Evolutionary conservation across 192 early-diverging fungal species (phyloP).

Genomic region (Mortierella antarctica): DNA sequence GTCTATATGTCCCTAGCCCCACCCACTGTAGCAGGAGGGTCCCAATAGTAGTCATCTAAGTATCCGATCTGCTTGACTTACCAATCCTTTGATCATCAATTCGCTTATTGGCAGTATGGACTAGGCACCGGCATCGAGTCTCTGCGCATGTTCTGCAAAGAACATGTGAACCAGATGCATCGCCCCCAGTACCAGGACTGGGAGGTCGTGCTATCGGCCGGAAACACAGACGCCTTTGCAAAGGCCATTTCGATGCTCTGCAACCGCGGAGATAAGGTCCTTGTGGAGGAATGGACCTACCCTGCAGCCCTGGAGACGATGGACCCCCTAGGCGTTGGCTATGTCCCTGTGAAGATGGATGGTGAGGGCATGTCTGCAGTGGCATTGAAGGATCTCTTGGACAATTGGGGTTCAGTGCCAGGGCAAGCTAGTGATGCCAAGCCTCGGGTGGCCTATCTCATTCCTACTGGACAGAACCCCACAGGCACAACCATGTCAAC

Average conservation of each 20-base stretch:
- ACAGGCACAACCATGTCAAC: conserved; percentile 85
- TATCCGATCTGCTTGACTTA: too few relatives aligned
- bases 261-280: conserved; percentile 66
- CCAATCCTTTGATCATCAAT: too few relatives aligned
- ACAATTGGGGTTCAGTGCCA: conserved; percentile 47
- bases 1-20: too few relatives aligned
- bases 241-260: conserved; percentile 67
- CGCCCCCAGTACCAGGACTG: conserved; percentile 68
- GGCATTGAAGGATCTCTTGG: conserved; percentile 58
- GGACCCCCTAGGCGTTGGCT: conserved; percentile 58
- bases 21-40: too few relatives aligned
- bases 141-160: conserved; percentile 56
- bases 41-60: too few relatives aligned
- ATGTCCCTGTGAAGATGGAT: conserved; percentile 68
- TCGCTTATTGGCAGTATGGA: conserved; percentile 57
- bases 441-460: conserved; percentile 71
- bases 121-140: conserved; percentile 62
- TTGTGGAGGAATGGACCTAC: conserved; percentile 76
- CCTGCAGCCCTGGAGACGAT: conserved; percentile 67
- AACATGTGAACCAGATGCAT: conserved; percentile 62
- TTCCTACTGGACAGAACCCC: conserved; percentile 90
- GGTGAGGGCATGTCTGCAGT: conserved; percentile 69
- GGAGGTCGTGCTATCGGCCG: conserved; percentile 72
- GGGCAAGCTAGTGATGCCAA: conserved; percentile 50
- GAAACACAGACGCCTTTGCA: conserved; percentile 70